These are phyloP conservation scores for Hypericum androsaemum DNA, from an alignment of 345 rosid genomes.

Conservation along the genomic window DNA sequence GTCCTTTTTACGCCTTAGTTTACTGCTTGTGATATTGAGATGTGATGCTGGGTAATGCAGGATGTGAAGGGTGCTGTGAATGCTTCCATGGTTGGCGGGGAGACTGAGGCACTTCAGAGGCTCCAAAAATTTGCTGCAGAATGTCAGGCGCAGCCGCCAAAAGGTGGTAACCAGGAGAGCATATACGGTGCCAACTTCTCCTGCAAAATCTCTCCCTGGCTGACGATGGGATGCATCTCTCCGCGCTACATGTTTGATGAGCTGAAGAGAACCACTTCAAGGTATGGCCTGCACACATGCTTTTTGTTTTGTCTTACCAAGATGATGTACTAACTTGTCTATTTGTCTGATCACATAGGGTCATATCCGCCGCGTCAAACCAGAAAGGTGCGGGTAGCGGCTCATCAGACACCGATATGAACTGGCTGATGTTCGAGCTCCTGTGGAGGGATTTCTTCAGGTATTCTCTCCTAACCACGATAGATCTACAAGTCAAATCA, in stretches of 20 bases:
- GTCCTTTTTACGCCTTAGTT: neutral
- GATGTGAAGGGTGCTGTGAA: slow-evolving; percentile 45
- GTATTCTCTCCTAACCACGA: slow-evolving; percentile 22
- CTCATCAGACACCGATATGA: slow-evolving; percentile 45
- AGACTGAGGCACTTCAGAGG: slow-evolving; percentile 79
- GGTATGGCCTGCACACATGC: slow-evolving; percentile 21
- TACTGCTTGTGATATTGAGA: neutral
- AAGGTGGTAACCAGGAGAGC: slow-evolving; percentile 50
- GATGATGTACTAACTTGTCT: too few relatives aligned
- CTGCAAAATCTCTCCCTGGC: slow-evolving; percentile 95
- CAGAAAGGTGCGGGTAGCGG: slow-evolving; percentile 20
- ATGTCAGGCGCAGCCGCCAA: slow-evolving; percentile 68
- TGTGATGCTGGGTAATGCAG: slow-evolving; percentile 25
- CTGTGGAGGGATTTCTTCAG: slow-evolving; percentile 98
- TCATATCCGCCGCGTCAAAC: slow-evolving; percentile 28
- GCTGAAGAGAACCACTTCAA: slow-evolving; percentile 65
- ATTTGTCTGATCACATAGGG: slow-evolving; percentile 7
- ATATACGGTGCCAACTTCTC: slow-evolving; percentile 90
- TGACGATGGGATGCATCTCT: slow-evolving; percentile 78
- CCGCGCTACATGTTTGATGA: slow-evolving; percentile 90
- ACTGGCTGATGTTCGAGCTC: slow-evolving; percentile 82
- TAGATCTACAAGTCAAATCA: neutral
- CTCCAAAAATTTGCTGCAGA: slow-evolving; percentile 70
- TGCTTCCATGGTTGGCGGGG: slow-evolving; percentile 83
- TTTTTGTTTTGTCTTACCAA: too few relatives aligned